A percentile compares a stretch with the other conserved stretches of the same genome.
Evolutionary conservation across 1,284 basidiomycete species (phyloP).

Genomic region (Macrocybe sp.): DNA sequence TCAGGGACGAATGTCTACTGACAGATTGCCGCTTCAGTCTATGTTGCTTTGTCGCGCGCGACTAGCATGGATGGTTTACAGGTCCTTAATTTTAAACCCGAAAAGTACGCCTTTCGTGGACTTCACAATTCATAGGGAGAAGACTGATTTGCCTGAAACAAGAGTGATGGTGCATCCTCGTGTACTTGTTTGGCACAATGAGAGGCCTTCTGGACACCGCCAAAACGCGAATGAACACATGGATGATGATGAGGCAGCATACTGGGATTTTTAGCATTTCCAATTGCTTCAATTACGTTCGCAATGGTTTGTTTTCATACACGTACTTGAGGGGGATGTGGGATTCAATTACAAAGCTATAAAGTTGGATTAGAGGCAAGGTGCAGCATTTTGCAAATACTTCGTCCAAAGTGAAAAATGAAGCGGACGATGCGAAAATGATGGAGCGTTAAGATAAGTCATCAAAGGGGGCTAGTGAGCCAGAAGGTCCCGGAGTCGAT

Average conservation of each 20-base stretch:
- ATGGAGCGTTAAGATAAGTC: too few relatives aligned
- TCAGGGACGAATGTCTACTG: constrained; percentile 43
- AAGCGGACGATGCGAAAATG: too few relatives aligned
- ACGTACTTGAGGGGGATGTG: too few relatives aligned
- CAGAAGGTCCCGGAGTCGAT: too few relatives aligned
- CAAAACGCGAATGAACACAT: neutral
- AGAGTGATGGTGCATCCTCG: constrained; percentile 42
- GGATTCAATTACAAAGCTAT: too few relatives aligned
- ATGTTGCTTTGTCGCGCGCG: constrained; percentile 91
- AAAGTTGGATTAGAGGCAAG: too few relatives aligned
- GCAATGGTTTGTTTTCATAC: too few relatives aligned
- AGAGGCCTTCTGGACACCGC: neutral
- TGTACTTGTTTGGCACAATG: constrained; percentile 33
- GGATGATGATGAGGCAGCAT: constrained; percentile 22
- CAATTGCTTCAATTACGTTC: too few relatives aligned
- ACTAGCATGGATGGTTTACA: constrained; percentile 82
- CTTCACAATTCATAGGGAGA: neutral
- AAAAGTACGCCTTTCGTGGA: constrained; percentile 48
- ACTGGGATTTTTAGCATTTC: constrained; percentile 9
- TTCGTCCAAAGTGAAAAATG: too few relatives aligned
- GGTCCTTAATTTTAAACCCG: constrained; percentile 73
- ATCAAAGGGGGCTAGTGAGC: too few relatives aligned
- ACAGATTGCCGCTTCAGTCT: constrained; percentile 44
- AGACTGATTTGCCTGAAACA: constrained; percentile 1
- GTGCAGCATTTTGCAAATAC: too few relatives aligned